These are phyloP conservation scores for Quercus tomentella DNA, from an alignment of 331 rosid species.

Conservation along the genomic window DNA sequence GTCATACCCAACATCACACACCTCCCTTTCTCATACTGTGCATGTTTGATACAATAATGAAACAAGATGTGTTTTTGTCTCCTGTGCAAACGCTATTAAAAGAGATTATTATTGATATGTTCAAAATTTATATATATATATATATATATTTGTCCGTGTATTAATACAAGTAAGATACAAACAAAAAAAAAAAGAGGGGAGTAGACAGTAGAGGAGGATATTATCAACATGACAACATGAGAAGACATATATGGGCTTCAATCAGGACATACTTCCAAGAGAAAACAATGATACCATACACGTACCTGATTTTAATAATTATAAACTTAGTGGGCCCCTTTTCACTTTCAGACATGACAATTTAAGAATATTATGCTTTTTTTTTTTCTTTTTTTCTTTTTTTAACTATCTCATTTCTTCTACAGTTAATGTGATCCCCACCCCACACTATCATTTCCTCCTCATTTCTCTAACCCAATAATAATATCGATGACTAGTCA, in stretches of 20 bases:
- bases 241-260: conserved; percentile 47
- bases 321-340: conserved; percentile 18
- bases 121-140: conserved; percentile 12
- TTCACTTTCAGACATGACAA: conserved; percentile 28
- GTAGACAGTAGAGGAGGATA: conserved; percentile 8
- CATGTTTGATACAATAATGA: conserved; percentile 40
- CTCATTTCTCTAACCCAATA: not conserved
- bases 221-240: conserved; percentile 43
- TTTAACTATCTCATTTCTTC: not conserved
- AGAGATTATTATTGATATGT: conserved; percentile 22
- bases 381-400: not conserved
- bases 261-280: conserved; percentile 52
- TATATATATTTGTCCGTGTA: conserved; percentile 40
- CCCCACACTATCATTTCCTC: not conserved
- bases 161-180: conserved; percentile 45
- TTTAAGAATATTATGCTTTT: not conserved
- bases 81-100: conserved; percentile 31
- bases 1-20: conserved; percentile 56
- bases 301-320: conserved; percentile 29
- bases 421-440: not conserved
- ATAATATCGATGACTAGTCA: not conserved
- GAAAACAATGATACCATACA: conserved; percentile 50
- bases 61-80: conserved; percentile 48
- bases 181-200: conserved; percentile 34
- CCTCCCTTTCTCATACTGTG: conserved; percentile 30